Percentiles rank a stretch among this genome's conserved stretches.
Evolutionary conservation across 305 asterid species (phyloP).

Genomic region (Fraxinus greggii): DNA sequence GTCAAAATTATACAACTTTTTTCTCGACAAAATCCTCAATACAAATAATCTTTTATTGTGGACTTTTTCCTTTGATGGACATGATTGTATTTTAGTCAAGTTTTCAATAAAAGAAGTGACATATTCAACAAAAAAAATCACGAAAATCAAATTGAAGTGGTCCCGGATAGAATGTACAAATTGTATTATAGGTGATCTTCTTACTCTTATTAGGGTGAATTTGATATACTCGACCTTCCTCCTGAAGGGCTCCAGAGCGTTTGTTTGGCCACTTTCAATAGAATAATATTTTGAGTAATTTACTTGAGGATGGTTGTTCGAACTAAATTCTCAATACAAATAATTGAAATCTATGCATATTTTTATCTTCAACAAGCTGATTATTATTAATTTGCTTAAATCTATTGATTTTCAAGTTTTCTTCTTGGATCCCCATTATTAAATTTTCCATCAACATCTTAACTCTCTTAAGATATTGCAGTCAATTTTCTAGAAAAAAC

Average conservation of each 20-base stretch:
- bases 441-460: neutral
- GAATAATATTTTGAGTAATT: neutral
- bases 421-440: neutral
- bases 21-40: neutral
- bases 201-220: neutral
- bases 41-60: neutral
- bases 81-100: neutral
- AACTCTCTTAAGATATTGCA: neutral
- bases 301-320: neutral
- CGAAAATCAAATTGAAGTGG: neutral
- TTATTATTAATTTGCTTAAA: neutral
- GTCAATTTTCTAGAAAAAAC: neutral
- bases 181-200: neutral
- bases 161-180: neutral
- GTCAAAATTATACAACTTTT: neutral
- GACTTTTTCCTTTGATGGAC: neutral
- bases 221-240: neutral
- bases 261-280: neutral
- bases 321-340: neutral
- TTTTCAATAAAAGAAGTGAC: neutral
- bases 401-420: neutral
- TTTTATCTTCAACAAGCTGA: neutral
- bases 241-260: neutral
- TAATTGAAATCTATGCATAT: neutral
- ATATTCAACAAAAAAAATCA: neutral